phyloP scores from a whole-genome alignment of 495 filamentous ascomycete species.

The Tuber microsphaerosporum region DNA sequence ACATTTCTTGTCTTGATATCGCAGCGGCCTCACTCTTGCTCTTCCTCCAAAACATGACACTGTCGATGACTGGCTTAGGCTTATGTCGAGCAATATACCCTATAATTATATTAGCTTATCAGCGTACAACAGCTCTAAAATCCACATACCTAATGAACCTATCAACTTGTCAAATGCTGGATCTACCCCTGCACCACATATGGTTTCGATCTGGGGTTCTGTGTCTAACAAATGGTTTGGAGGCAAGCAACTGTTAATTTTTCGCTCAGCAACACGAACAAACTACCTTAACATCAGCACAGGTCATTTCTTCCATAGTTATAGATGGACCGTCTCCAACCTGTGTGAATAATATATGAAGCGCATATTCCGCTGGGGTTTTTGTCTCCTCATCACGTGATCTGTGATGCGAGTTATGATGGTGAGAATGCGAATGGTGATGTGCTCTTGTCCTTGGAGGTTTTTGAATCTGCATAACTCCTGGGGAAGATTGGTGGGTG shows the following conservation, averaged over 20 bases:
- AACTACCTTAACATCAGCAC: constrained; percentile 43
- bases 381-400: constrained; percentile 50
- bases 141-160: constrained; percentile 61
- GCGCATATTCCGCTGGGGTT: constrained; percentile 90
- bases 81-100: constrained; percentile 73
- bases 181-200: constrained; percentile 85
- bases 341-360: constrained; percentile 92
- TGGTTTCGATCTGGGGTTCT: constrained; percentile 72
- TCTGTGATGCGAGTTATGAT: constrained; percentile 59
- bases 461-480: constrained; percentile 35
- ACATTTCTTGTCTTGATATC: constrained; percentile 54
- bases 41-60: constrained; percentile 95
- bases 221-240: constrained; percentile 54
- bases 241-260: constrained; percentile 57
- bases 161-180: constrained; percentile 92
- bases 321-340: constrained; percentile 46
- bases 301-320: background rate
- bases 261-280: constrained; percentile 78
- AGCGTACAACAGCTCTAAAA: background rate
- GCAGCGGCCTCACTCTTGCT: constrained; percentile 81
- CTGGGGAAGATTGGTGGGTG: constrained; percentile 30
- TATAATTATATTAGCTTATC: constrained; percentile 45
- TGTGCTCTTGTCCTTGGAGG: constrained; percentile 46
- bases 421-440: constrained; percentile 75
- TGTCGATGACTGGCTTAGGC: constrained; percentile 91